A percentile compares a stretch with the other conserved stretches of the same genome.
These are phyloP conservation scores for Brassica carinata DNA, from an alignment of 345 rosid species.

Conservation along the genomic window DNA sequence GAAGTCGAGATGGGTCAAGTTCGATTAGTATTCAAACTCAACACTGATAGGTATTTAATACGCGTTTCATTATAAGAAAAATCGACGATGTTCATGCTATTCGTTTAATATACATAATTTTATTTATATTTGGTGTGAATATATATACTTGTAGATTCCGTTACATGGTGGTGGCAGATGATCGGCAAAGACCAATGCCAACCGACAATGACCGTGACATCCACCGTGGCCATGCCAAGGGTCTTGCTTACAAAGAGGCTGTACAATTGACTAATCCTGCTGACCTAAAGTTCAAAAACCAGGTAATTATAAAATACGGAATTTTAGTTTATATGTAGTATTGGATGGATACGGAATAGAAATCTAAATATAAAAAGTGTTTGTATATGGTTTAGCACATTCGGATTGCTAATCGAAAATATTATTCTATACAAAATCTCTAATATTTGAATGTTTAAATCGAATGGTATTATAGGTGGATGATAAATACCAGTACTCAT, in stretches of 20 bases:
- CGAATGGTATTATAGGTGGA: constrained; percentile 59
- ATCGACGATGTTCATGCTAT: neutral
- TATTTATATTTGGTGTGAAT: neutral
- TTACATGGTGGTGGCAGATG: constrained; percentile 69
- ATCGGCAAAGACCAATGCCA: constrained; percentile 80
- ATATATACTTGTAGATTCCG: constrained; percentile 52
- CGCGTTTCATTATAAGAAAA: neutral
- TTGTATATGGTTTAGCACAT: neutral
- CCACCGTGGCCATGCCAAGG: constrained; percentile 47
- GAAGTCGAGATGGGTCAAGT: constrained; percentile 67
- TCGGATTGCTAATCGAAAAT: neutral
- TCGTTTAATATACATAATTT: neutral
- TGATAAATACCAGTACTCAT: constrained; percentile 81
- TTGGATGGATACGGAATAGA: neutral
- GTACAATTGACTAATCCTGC: constrained; percentile 65
- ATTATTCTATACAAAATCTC: neutral
- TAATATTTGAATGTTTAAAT: neutral
- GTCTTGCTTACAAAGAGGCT: constrained; percentile 69
- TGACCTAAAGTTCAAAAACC: constrained; percentile 67
- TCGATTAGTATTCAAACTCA: constrained; percentile 74
- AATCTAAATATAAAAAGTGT: neutral
- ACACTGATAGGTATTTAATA: constrained; percentile 61
- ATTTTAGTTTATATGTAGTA: neutral
- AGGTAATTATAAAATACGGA: constrained; percentile 44
- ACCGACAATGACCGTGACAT: constrained; percentile 69